Evolutionary conservation across 148 eudicot genomes (phyloP).

Genomic region (Chenopodium quinoa): DNA sequence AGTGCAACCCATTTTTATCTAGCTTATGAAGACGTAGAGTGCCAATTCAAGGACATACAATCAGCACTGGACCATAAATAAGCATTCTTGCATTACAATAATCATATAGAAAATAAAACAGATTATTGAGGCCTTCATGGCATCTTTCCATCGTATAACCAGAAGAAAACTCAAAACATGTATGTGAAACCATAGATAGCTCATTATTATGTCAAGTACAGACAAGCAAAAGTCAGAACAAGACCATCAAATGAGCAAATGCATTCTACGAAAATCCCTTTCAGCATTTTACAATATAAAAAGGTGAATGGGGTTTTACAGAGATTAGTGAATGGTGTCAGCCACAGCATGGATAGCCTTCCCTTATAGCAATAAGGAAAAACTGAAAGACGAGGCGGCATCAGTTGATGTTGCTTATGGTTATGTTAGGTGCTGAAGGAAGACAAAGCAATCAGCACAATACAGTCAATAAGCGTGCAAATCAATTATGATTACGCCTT

Average conservation of each 20-base stretch:
- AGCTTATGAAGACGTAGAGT: constrained; percentile 40
- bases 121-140: too few species aligned
- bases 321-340: neutral
- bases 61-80: constrained; percentile 42
- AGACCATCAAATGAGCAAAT: neutral
- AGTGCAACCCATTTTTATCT: constrained; percentile 9
- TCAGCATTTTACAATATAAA: neutral
- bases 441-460: constrained; percentile 16
- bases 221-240: neutral
- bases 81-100: constrained; percentile 6
- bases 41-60: constrained; percentile 27
- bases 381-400: constrained; percentile 30
- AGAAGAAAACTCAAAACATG: neutral
- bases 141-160: too few species aligned
- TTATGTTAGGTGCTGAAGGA: constrained; percentile 18
- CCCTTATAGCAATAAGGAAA: constrained; percentile 13
- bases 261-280: neutral
- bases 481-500: neutral
- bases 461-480: constrained; percentile 22
- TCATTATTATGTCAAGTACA: neutral
- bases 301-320: neutral
- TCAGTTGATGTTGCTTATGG: constrained; percentile 14
- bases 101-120: too few species aligned
- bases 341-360: constrained; percentile 25
- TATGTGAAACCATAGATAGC: neutral